A percentile compares a stretch with the other conserved stretches of the same genome.
phyloP scores from a whole-genome alignment of 1,139 yeast genomes.

The Candida sp. region DNA sequence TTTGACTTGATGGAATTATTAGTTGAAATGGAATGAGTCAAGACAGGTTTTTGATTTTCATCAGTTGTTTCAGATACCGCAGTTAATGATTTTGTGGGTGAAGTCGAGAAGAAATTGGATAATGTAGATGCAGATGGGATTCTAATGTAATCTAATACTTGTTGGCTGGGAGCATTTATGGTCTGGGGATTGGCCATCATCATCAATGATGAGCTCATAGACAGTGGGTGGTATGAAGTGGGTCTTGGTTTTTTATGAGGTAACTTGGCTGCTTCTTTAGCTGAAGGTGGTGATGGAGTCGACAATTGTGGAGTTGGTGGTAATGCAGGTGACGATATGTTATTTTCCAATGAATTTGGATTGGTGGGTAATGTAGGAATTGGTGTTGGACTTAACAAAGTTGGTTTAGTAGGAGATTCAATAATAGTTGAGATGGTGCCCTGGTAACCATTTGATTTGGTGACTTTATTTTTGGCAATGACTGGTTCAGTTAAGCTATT shows the following conservation, averaged over 20 bases:
- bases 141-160: conserved; percentile 26
- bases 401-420: conserved; percentile 39
- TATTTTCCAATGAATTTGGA: background rate
- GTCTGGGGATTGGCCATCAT: conserved; percentile 6
- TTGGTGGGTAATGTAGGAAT: conserved; percentile 2
- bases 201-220: conserved; percentile 34
- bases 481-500: conserved; percentile 13
- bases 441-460: conserved; percentile 43
- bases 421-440: conserved; percentile 43
- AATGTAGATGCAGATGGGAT: conserved; percentile 33
- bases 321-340: conserved; percentile 10
- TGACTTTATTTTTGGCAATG: conserved; percentile 14
- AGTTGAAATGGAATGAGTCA: background rate
- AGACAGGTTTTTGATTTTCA: conserved; percentile 1
- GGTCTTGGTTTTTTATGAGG: conserved; percentile 69
- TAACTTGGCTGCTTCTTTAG: conserved; percentile 25
- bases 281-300: conserved; percentile 8
- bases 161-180: conserved; percentile 16
- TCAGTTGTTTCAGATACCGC: background rate
- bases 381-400: background rate
- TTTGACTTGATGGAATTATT: conserved; percentile 1
- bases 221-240: conserved; percentile 72
- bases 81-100: conserved; percentile 26
- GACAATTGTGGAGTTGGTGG: conserved; percentile 8
- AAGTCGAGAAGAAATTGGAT: conserved; percentile 34